Base-by-base conservation (phyloP, 495 filamentous ascomycete species). In the Lophiostoma macrostomum region DNA sequence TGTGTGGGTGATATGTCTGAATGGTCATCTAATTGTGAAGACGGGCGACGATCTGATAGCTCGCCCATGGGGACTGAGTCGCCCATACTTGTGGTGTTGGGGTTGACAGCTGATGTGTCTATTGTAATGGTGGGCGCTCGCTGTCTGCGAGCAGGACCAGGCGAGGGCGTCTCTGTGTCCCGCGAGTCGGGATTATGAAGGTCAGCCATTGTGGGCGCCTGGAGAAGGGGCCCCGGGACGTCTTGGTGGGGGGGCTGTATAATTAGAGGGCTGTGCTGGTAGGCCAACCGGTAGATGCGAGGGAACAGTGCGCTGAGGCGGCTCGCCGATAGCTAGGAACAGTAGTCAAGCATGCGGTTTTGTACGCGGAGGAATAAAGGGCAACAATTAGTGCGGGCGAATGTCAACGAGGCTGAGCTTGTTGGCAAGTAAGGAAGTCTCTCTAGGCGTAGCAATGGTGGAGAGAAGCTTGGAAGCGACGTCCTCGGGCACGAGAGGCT, bases 51-150 rank as follows among this genome's bases (percentile, higher is more conserved):
- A 29, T 56, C 61, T 25, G 20, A 42, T 13, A 51, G 32, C 25
- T 57, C 34, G 7, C 41, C 51, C 32, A 56, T 27, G 3, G 47
- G 45, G 11, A 48, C 39, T 20, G 56, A 56, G 30, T 50, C 52
- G 12, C 53, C 57, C 62, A 65, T 65, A 11, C 37, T 47, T 20
- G 35, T 36, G 42, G 50, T 37, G 49, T 38, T 57, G 16, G 38
- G 27, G 40, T 53, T 64, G 27, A 65, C 62, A 19, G 62, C 62
- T 25, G 58, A 62, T 0, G 62, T 65, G 55, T 65, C 62, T n/a
- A 65, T 65, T 23, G 62, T 65, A 30, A 65, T 65, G 35, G 62
- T 65, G 16, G 62, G 62, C 31, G 62, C 62, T 14, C 62, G 23
- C 38, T 59, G 61, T n/a, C 62, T 47, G 36, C 59, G 53, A 48